Base-by-base conservation (phyloP, 2,329 filamentous ascomycete genomes). In the Trichoderma oligosporum region DNA sequence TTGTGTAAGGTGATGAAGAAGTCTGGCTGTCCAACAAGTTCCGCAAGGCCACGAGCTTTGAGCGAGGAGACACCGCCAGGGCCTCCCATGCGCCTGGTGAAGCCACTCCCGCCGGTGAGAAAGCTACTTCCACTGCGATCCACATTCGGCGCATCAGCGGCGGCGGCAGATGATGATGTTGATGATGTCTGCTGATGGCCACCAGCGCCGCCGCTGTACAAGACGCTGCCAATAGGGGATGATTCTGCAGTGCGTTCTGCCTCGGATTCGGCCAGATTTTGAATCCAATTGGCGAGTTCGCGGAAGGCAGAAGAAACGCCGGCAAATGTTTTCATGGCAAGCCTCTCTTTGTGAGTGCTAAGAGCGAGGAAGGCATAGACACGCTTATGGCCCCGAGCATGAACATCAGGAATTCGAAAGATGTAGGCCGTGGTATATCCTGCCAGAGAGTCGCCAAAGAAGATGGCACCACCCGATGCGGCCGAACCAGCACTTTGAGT, bases 381-480 rank as follows among this genome's bases (percentile, higher is more conserved):
- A n/a, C 85, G 80, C 69, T 85, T 84, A 63, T 86, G 82, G 4
- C 85, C 85, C 11, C 85, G 82, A 12, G 85, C 85, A 61, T 86
- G 84, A 33, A 86, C 76, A 66, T 88, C 85, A 6, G 84, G 82
- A 39, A 88, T 85, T 24, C 85, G 84, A 66, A 88, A 88, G 61
- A 87, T 85, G 69, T 86, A 87, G 12, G 84, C 85, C 0, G 84
- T 88, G 0, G 85, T 88, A 70, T 86, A 87, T 27, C 85, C 85
- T 1, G 84, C 80, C 0, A 80, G 68, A 1, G 82, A 78, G 64
- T 88, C 85, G 27, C 85, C 85, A 59, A 88, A 87, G 68, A 88
- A 86, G 53, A 88, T 85, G 27, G 85, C 83, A 0, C 84, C 84
- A 2, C 84, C 84, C 2, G 82, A 83, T 1, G 80, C 77, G 14